Conservation (phyloP, 2,329 filamentous ascomycete species). For the Colletotrichum spaethianum region DNA sequence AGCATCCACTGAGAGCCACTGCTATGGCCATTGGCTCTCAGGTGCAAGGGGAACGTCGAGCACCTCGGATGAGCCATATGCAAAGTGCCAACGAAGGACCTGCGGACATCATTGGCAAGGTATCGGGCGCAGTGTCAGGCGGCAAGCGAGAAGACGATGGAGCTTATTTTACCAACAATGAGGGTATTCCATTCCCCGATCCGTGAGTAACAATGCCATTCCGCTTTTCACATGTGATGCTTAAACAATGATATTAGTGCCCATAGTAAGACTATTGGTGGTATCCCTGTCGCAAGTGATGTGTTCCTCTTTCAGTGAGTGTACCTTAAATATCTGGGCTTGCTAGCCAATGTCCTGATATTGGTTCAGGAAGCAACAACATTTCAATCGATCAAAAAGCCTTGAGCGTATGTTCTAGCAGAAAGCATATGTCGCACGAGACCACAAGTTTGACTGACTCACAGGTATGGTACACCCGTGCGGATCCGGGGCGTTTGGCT, state of each 20-base stretch:
- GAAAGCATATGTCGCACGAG: not conserved
- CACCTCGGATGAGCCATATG: slow-evolving; percentile 56
- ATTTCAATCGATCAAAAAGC: slow-evolving; percentile 69
- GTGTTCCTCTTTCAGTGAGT: slow-evolving; percentile 62
- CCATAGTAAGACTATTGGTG: slow-evolving; percentile 68
- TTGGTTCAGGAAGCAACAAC: slow-evolving; percentile 60
- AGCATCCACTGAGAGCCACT: slow-evolving; percentile 59
- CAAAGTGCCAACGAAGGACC: slow-evolving; percentile 65
- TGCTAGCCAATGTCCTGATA: not conserved
- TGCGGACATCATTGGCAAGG: slow-evolving; percentile 64
- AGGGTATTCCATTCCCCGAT: slow-evolving; percentile 66
- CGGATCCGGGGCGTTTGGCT: slow-evolving; percentile 55
- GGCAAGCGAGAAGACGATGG: slow-evolving; percentile 65
- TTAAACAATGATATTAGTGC: slow-evolving; percentile 18
- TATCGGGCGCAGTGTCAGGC: slow-evolving; percentile 60
- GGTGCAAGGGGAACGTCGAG: slow-evolving; percentile 53
- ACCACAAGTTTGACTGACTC: not conserved
- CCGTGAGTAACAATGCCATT: slow-evolving; percentile 47
- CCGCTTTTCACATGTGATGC: not conserved
- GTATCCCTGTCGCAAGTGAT: slow-evolving; percentile 65
- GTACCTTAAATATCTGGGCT: not conserved
- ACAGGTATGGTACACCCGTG: slow-evolving; percentile 53
- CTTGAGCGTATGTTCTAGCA: slow-evolving; percentile 54
- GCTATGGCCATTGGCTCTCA: slow-evolving; percentile 56
- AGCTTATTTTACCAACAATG: slow-evolving; percentile 68